Percentiles rank a stretch among this genome's conserved stretches.
These are phyloP conservation scores for Lentinus tigrinus DNA, from an alignment of 768 basidiomycete species.

Conservation along the genomic window DNA sequence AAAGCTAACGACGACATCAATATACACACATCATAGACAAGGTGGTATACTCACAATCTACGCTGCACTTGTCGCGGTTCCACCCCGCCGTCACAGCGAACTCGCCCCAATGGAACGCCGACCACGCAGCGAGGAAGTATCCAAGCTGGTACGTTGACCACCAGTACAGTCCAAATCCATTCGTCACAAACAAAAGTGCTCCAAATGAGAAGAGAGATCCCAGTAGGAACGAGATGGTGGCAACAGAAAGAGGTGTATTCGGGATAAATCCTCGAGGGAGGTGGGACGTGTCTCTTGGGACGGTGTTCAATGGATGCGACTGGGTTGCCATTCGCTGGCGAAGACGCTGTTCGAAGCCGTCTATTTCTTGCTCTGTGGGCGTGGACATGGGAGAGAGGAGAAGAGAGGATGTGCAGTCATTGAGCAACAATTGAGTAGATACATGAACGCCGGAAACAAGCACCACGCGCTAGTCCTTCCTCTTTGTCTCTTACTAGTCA, in stretches of 20 bases:
- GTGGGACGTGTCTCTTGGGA: slow-evolving; percentile 38
- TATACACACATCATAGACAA: neutral
- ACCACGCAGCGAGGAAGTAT: slow-evolving; percentile 81
- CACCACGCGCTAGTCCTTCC: neutral
- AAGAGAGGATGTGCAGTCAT: neutral
- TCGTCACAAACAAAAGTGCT: slow-evolving; percentile 44
- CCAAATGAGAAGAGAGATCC: slow-evolving; percentile 71
- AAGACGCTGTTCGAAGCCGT: slow-evolving; percentile 33
- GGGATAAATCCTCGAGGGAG: slow-evolving; percentile 62
- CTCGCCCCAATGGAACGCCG: slow-evolving; percentile 90
- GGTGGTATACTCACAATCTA: slow-evolving; percentile 72
- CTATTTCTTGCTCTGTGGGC: neutral
- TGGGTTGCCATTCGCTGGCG: slow-evolving; percentile 38
- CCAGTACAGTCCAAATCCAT: slow-evolving; percentile 46
- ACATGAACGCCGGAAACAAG: neutral
- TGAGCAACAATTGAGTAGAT: slow-evolving; percentile 12
- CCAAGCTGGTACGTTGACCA: slow-evolving; percentile 79
- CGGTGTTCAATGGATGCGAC: slow-evolving; percentile 50
- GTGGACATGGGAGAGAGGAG: slow-evolving; percentile 10
- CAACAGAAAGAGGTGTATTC: slow-evolving; percentile 83
- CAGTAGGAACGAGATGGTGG: slow-evolving; percentile 81
- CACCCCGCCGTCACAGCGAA: slow-evolving; percentile 95
- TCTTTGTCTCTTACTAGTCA: neutral
- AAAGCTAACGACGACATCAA: slow-evolving; percentile 60
- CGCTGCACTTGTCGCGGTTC: slow-evolving; percentile 89